These are phyloP conservation scores for Tulasnella calospora DNA, from an alignment of 768 basidiomycete genomes.

Conservation along the genomic window DNA sequence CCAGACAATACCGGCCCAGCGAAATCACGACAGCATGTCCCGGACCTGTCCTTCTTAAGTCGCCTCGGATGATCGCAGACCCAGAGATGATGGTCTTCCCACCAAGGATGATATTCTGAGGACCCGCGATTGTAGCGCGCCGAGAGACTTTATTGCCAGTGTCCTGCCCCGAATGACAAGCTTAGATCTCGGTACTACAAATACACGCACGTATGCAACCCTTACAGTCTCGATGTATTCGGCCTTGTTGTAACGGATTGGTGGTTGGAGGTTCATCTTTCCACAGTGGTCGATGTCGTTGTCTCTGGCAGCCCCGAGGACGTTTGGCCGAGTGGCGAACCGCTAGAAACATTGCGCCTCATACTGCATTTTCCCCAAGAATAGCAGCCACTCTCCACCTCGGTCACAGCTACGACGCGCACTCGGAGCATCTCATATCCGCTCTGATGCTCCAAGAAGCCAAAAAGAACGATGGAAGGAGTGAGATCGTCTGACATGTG, in stretches of 20 bases:
- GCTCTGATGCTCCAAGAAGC: neutral
- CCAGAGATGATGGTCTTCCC: conserved; percentile 95
- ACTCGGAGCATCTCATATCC: neutral
- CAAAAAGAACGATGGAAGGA: neutral
- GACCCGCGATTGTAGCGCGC: conserved; percentile 84
- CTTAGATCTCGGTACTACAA: neutral
- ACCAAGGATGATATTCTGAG: conserved; percentile 94
- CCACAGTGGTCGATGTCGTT: neutral
- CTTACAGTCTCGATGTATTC: conserved; percentile 85
- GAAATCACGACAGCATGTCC: conserved; percentile 93
- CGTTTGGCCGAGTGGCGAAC: neutral
- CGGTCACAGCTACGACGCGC: neutral
- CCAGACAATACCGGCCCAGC: conserved; percentile 85
- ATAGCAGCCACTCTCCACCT: neutral
- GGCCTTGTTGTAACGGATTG: conserved; percentile 67
- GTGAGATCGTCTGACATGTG: neutral
- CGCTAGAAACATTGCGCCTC: no score
- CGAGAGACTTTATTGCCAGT: conserved; percentile 95
- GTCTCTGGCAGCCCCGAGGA: neutral
- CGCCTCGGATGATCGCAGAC: conserved; percentile 87
- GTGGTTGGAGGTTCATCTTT: conserved; percentile 44
- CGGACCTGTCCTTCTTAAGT: conserved; percentile 80
- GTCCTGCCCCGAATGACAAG: conserved; percentile 49
- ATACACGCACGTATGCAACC: neutral
- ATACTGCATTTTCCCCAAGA: neutral